Percentiles rank a stretch among this genome's conserved stretches.
Evolutionary conservation across 2,329 filamentous ascomycete species (phyloP).

Genomic region (Ophiostoma tasmaniense): DNA sequence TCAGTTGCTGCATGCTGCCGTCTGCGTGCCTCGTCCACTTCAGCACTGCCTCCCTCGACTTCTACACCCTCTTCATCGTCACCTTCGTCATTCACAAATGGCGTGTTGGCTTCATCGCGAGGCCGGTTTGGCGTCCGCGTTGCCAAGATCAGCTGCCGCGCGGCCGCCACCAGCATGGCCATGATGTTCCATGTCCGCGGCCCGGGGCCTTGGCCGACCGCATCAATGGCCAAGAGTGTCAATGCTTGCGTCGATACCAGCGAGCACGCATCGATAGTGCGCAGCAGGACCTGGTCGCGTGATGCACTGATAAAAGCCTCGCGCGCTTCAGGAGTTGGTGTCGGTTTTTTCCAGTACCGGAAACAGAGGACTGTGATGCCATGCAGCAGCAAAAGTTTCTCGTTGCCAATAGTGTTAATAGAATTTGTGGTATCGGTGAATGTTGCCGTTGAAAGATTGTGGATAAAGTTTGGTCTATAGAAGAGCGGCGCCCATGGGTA

Average conservation of each 20-base stretch:
- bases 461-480: constrained; percentile 10
- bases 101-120: constrained; percentile 9
- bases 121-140: not conserved
- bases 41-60: not conserved
- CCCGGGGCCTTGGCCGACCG: constrained; percentile 15
- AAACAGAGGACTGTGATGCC: constrained; percentile 15
- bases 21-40: not conserved
- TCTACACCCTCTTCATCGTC: constrained; percentile 8
- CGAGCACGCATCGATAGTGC: constrained; percentile 15
- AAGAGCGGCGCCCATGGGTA: constrained; percentile 19
- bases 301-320: constrained; percentile 11
- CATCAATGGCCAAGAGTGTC: constrained; percentile 16
- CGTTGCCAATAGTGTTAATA: not conserved
- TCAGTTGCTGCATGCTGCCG: not conserved
- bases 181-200: constrained; percentile 19
- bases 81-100: not conserved
- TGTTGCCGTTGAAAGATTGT: not conserved
- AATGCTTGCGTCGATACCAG: constrained; percentile 15
- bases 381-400: constrained; percentile 15
- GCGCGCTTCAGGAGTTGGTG: not conserved
- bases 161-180: constrained; percentile 18
- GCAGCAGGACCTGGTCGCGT: constrained; percentile 14
- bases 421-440: not conserved
- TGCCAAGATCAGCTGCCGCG: constrained; percentile 16
- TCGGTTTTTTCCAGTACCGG: constrained; percentile 14